Evolutionary conservation across 2,329 filamentous ascomycete genomes (phyloP).

Genomic region (Colletotrichum scovillei): DNA sequence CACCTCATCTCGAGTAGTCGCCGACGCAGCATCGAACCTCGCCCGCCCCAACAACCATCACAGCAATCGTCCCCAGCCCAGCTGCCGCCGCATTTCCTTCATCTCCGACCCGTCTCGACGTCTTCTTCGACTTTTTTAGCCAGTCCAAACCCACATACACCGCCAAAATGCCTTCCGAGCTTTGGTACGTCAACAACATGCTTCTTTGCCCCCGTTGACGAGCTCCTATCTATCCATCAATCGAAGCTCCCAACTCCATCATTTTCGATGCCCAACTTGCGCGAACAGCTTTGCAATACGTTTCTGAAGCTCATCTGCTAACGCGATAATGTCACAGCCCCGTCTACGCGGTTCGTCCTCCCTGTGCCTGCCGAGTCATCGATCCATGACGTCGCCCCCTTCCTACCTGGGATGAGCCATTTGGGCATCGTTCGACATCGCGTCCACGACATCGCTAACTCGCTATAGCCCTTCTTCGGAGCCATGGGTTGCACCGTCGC

Average conservation of each 20-base stretch:
- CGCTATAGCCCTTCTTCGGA: slow-evolving; percentile 85
- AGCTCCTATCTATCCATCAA: slow-evolving; percentile 45
- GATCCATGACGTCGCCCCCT: slow-evolving; percentile 37
- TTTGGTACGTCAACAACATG: slow-evolving; percentile 74
- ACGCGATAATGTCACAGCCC: slow-evolving; percentile 69
- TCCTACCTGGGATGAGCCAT: slow-evolving; percentile 33
- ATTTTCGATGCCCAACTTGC: slow-evolving; percentile 6
- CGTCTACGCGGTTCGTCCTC: slow-evolving; percentile 94
- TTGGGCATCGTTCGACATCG: slow-evolving; percentile 15
- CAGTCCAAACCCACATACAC: slow-evolving; percentile 40
- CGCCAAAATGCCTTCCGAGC: slow-evolving; percentile 80
- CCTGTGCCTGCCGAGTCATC: slow-evolving; percentile 36
- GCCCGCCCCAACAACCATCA: slow-evolving; percentile 18
- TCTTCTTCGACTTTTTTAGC: slow-evolving; percentile 30
- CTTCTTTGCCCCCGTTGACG: slow-evolving; percentile 45
- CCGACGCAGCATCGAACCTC: slow-evolving; percentile 36
- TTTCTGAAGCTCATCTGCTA: slow-evolving; percentile 37
- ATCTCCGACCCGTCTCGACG: slow-evolving; percentile 19
- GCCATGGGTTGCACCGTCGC: slow-evolving; percentile 97
- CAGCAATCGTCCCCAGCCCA: slow-evolving; percentile 28
- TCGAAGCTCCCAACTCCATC: slow-evolving; percentile 44
- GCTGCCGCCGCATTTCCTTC: slow-evolving; percentile 33
- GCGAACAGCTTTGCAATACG: slow-evolving; percentile 3
- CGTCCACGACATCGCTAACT: slow-evolving; percentile 46
- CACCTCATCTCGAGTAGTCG: slow-evolving; percentile 36